phyloP scores from a whole-genome alignment of 129 eudicot species.

The Chrysanthemum seticuspe region DNA sequence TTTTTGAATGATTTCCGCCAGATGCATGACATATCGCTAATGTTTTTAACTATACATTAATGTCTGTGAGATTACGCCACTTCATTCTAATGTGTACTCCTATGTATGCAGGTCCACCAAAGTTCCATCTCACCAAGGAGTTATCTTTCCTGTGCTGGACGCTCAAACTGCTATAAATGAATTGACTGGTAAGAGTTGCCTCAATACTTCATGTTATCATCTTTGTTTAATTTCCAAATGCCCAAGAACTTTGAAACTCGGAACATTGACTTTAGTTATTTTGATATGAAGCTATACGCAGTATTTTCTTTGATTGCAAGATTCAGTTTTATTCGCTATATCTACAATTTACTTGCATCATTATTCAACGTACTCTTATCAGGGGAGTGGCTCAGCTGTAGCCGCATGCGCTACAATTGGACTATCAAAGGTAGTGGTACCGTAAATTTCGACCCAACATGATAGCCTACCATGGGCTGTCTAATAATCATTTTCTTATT shows the following conservation, averaged over 20 bases:
- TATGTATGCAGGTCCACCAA: too few relatives aligned
- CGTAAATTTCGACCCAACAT: too few relatives aligned
- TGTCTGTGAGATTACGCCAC: too few relatives aligned
- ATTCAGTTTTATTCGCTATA: neutral
- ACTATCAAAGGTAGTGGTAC: conserved; percentile 88
- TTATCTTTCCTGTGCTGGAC: conserved; percentile 49
- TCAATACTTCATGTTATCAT: neutral
- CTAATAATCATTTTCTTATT: too few relatives aligned
- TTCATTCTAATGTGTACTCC: too few relatives aligned
- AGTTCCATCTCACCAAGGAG: too few relatives aligned
- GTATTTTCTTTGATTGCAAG: neutral
- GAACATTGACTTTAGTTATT: neutral
- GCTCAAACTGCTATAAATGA: conserved; percentile 97
- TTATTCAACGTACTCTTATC: conserved; percentile 3
- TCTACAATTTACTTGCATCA: conserved; percentile 7
- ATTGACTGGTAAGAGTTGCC: conserved; percentile 58
- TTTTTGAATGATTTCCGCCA: too few relatives aligned
- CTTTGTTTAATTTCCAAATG: neutral
- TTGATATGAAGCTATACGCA: neutral
- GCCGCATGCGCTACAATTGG: conserved; percentile 96
- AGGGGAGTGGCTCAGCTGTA: conserved; percentile 96
- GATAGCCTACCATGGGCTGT: too few relatives aligned
- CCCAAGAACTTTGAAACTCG: neutral
- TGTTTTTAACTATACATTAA: too few relatives aligned
- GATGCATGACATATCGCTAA: too few relatives aligned